Conservation (phyloP, 225 moss, liverwort and hornwort genomes). For the Antitrichia curtipendula region DNA sequence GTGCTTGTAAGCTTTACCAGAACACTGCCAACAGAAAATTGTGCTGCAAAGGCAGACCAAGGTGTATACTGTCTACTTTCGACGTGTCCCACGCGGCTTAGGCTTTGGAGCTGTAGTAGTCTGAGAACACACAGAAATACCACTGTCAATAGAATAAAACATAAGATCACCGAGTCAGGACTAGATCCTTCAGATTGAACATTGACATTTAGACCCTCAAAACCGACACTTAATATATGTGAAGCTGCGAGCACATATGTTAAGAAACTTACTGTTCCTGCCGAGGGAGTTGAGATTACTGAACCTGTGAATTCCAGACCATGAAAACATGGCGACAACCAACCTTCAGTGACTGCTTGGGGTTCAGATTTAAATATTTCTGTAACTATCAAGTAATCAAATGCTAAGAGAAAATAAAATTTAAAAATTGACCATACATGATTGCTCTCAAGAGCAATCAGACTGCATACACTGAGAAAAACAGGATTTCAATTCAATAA, state of each 20-base stretch:
- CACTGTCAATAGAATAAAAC: neutral
- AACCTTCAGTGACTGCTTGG: slow-evolving; percentile 3
- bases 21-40: neutral
- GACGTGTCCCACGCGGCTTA: slow-evolving; percentile 55
- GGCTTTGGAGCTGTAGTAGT: slow-evolving; percentile 45
- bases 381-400: neutral
- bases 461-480: neutral
- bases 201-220: neutral
- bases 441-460: neutral
- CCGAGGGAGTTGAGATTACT: slow-evolving; percentile 18
- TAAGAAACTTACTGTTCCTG: slow-evolving; percentile 34
- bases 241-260: neutral
- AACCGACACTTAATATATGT: neutral
- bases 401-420: neutral
- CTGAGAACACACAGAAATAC: neutral
- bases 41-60: neutral
- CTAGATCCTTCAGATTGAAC: neutral
- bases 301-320: slow-evolving; percentile 39
- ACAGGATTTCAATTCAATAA: neutral
- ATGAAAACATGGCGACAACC: slow-evolving; percentile 8
- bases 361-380: neutral
- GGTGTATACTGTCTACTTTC: slow-evolving; percentile 21
- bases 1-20: neutral
- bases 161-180: neutral
- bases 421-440: neutral